These are phyloP conservation scores for Colletotrichum simmondsii DNA, from an alignment of 2,329 filamentous ascomycete species.

Conservation along the genomic window DNA sequence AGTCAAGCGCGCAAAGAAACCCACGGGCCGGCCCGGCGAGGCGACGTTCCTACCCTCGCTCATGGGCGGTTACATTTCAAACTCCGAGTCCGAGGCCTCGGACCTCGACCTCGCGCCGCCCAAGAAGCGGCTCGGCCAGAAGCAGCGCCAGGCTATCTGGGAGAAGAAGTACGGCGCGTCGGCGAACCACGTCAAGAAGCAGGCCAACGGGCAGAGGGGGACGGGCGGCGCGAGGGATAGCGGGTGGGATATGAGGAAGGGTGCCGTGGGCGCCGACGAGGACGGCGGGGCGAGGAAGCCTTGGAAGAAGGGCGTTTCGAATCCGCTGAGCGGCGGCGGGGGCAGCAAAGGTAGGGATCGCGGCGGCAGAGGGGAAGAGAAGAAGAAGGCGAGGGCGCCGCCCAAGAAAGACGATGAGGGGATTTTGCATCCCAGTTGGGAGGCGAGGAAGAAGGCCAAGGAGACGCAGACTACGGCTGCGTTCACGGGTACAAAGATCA, in stretches of 20 bases:
- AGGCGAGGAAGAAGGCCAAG: constrained; percentile 71
- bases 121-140: constrained; percentile 82
- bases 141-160: constrained; percentile 81
- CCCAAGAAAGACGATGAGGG: constrained; percentile 61
- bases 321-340: constrained; percentile 40
- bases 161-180: constrained; percentile 82
- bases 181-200: constrained; percentile 72
- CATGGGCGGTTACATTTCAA: constrained; percentile 83
- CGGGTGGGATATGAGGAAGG: constrained; percentile 69
- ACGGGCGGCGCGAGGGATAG: constrained; percentile 52
- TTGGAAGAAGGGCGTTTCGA: constrained; percentile 64
- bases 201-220: constrained; percentile 43
- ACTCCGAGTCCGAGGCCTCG: constrained; percentile 73
- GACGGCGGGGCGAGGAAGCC: constrained; percentile 49
- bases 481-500: constrained; percentile 68
- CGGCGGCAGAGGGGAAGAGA: constrained; percentile 32
- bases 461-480: constrained; percentile 62
- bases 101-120: constrained; percentile 72
- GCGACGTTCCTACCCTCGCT: constrained; percentile 80
- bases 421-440: constrained; percentile 72
- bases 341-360: constrained; percentile 33
- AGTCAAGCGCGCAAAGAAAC: constrained; percentile 35
- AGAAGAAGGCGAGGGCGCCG: constrained; percentile 41
- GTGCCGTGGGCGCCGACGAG: constrained; percentile 60
- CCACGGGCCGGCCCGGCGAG: constrained; percentile 39